Percentiles rank a stretch among this genome's conserved stretches.
These are phyloP conservation scores for Sporothrix brasiliensis DNA, from an alignment of 2,329 filamentous ascomycete species.

Conservation along the genomic window DNA sequence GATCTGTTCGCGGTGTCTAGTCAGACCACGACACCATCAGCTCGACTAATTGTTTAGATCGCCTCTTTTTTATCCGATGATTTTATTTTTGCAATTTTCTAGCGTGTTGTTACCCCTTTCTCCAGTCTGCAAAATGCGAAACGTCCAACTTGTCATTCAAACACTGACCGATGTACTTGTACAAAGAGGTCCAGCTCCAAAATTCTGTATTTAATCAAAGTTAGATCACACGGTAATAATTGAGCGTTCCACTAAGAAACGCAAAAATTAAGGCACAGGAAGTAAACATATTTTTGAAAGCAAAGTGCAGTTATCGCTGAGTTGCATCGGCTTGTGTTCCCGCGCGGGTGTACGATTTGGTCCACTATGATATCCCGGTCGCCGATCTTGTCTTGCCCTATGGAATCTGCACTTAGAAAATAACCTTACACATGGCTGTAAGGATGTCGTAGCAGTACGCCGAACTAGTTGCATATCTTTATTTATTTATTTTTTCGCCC, in stretches of 20 bases:
- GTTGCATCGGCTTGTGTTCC: neutral
- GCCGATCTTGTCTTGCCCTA: conserved; percentile 8
- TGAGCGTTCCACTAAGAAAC: neutral
- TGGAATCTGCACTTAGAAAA: neutral
- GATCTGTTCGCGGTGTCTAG: neutral
- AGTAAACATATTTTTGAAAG: neutral
- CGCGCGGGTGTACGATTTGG: neutral
- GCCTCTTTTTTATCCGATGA: no score
- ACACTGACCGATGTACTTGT: no score
- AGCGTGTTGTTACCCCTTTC: no score
- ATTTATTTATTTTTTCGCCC: no score
- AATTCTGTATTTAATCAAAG: neutral
- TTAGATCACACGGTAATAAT: no score
- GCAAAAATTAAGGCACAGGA: no score
- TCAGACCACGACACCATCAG: conserved; percentile 15
- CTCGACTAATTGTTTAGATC: neutral
- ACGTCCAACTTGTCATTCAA: no score
- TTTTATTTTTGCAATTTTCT: no score
- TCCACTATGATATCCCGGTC: neutral
- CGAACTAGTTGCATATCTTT: no score
- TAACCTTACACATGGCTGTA: conserved; percentile 12
- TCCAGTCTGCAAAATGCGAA: no score
- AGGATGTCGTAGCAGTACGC: neutral
- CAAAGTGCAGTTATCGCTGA: neutral
- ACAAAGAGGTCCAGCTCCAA: no score